Conservation (phyloP, 2,329 filamentous ascomycete species). For the Fusarium piperis region DNA sequence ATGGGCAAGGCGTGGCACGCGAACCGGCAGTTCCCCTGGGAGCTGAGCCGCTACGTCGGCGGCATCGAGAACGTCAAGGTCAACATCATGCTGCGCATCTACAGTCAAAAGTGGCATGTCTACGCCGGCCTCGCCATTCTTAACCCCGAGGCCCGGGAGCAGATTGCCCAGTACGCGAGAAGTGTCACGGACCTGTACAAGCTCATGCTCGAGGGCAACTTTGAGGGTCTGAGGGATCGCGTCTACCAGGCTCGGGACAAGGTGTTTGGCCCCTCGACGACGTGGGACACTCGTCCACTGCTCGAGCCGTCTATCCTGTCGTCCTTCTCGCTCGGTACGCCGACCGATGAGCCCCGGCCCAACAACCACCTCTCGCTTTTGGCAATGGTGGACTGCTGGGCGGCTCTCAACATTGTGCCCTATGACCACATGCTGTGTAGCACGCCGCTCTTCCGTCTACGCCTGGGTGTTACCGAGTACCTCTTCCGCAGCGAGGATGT, state of each 20-base stretch:
- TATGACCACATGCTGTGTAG: constrained; percentile 99
- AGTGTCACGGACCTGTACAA: constrained; percentile 96
- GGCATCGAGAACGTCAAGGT: constrained; percentile 99
- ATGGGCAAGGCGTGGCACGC: constrained; percentile 99
- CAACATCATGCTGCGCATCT: constrained; percentile 96
- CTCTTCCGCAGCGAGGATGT: constrained; percentile 85
- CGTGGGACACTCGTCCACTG: constrained; percentile 72
- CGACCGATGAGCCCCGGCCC: constrained; percentile 69
- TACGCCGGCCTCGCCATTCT: constrained; percentile 97
- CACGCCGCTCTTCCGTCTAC: constrained; percentile 94
- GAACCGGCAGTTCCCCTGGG: constrained; percentile 96
- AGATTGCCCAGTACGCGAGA: constrained; percentile 93
- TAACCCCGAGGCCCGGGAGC: constrained; percentile 89
- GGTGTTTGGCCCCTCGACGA: constrained; percentile 77
- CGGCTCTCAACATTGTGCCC: constrained; percentile 88
- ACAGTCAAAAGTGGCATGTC: constrained; percentile 99
- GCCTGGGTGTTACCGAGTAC: constrained; percentile 97
- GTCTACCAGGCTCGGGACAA: constrained; percentile 73
- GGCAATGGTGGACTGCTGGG: constrained; percentile 99
- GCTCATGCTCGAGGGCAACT: constrained; percentile 89
- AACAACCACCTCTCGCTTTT: constrained; percentile 96
- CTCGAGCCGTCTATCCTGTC: constrained; percentile 87
- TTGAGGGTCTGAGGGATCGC: constrained; percentile 75
- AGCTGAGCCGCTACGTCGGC: constrained; percentile 92
- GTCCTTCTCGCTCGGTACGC: constrained; percentile 83